Conservation (phyloP, 2,329 filamentous ascomycete species). For the Fusarium concolor region DNA sequence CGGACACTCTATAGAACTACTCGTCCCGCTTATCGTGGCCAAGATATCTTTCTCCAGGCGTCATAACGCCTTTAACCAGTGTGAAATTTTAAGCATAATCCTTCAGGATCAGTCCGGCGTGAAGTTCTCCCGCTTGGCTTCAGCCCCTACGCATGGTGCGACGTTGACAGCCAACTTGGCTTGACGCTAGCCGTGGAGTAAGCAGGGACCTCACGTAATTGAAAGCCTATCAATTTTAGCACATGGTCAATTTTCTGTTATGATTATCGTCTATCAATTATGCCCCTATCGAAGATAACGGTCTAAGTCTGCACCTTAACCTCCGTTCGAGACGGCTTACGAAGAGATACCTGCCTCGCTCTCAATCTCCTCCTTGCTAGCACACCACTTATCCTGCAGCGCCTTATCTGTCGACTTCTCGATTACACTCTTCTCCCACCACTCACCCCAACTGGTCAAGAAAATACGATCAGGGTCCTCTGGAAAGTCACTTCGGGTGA, state of each 20-base stretch:
- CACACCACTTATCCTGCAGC: constrained; percentile 65
- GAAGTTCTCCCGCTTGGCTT: background rate
- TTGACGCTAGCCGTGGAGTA: background rate
- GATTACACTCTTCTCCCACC: constrained; percentile 62
- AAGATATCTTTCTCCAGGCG: background rate
- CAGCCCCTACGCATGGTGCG: background rate
- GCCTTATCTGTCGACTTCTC: constrained; percentile 56
- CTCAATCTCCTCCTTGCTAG: constrained; percentile 61
- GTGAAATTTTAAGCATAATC: background rate
- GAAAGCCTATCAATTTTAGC: background rate
- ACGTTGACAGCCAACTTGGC: background rate
- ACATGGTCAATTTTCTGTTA: background rate
- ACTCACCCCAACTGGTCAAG: constrained; percentile 67
- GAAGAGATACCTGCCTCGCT: constrained; percentile 51
- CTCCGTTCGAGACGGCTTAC: background rate
- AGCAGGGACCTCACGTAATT: background rate
- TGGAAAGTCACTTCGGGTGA: constrained; percentile 60
- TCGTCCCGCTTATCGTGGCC: background rate
- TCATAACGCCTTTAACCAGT: background rate
- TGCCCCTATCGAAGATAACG: background rate
- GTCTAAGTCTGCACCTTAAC: background rate
- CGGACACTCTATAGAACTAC: background rate
- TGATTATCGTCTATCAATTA: background rate
- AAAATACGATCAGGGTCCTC: constrained; percentile 65
- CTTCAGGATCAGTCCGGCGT: background rate